Percentiles rank a stretch among this genome's conserved stretches.
These are phyloP conservation scores for Citrus unshiu DNA, from an alignment of 345 rosid genomes.

Conservation along the genomic window DNA sequence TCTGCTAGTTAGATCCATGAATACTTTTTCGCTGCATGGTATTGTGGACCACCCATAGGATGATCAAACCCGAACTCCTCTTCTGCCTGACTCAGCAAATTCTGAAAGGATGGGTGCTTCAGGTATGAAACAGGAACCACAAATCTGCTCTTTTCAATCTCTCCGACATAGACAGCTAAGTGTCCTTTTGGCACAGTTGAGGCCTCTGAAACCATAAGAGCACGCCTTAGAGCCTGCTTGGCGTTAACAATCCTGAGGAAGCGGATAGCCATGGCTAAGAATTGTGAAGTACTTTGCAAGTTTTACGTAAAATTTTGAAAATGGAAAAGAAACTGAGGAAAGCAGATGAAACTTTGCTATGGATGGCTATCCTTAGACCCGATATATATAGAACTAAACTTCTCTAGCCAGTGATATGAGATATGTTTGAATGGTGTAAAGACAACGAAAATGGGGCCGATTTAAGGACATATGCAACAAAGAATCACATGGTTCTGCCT, in stretches of 20 bases:
- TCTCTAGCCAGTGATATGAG: not conserved
- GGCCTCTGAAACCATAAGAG: no score
- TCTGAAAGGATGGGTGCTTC: constrained; percentile 39
- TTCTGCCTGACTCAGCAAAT: constrained; percentile 11
- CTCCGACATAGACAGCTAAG: constrained; percentile 43
- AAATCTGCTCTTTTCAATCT: constrained; percentile 33
- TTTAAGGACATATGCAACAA: not conserved
- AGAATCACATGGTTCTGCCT: not conserved
- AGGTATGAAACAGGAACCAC: constrained; percentile 38
- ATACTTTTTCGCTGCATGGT: constrained; percentile 23
- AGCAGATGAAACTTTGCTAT: not conserved
- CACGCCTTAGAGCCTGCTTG: not conserved
- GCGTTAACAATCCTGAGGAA: not conserved
- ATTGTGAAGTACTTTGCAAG: not conserved
- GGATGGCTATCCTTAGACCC: not conserved
- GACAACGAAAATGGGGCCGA: not conserved
- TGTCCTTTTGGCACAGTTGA: constrained; percentile 38
- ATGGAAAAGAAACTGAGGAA: not conserved
- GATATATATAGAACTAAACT: not conserved
- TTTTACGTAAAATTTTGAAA: not conserved
- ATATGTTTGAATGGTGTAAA: not conserved
- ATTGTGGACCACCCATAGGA: constrained; percentile 28
- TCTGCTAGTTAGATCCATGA: constrained; percentile 13
- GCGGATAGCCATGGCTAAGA: not conserved
- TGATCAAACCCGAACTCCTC: constrained; percentile 28